Base-by-base conservation (phyloP, 306 rosid species). In the Cajanus cajan region DNA sequence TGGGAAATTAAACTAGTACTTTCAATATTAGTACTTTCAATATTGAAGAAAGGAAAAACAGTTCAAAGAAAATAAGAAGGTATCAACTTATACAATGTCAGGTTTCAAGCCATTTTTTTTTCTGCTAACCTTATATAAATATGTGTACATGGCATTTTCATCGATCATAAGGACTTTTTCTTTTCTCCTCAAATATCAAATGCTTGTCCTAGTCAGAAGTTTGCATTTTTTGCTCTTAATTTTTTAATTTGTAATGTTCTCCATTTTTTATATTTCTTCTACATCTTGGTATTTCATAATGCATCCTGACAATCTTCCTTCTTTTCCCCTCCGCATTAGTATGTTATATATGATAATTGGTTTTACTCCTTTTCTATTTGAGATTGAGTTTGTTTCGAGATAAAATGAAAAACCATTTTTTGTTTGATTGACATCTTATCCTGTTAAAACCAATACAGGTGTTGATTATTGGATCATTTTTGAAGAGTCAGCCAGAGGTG, bases 391-490 rank as follows among this genome's bases (percentile, higher is more conserved):
- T 28, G 21, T 45, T 80, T 34, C 76, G 34, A 52, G 82, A 63
- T 76, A 55, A 63, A 76, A 45, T 8, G 12, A 45, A 16, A 67
- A 82, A 59, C 62, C 15, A 36, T 71, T 18, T 59, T 15, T 55
- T 16, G 59, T 66, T 73, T 65, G 61, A 77, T 71, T 47, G 72
- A 68, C 66, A 57, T 67, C 5, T 50, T 48, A 50, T 77, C 40
- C 72, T 76, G 52, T 87, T 62, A 34, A 69, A 71, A 65, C 55
- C 28, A 43, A 65, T 76, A 37, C 95, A 93, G 98, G 97, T 93
- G 80, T 78, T 88, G 80, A 84, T 91, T 82, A 80, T 84, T 80
- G 98, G 98, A 59, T 77, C 84, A 52, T 90, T 91, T 87, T 84
- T 93, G 76, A 88, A 82, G 80, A 82, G 77, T 81, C 86, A 66